Evolutionary conservation across 2,329 filamentous ascomycete species (phyloP), one percentile per base, ranked within the genome.

Genomic region (Alternaria tenuissima): DNA sequence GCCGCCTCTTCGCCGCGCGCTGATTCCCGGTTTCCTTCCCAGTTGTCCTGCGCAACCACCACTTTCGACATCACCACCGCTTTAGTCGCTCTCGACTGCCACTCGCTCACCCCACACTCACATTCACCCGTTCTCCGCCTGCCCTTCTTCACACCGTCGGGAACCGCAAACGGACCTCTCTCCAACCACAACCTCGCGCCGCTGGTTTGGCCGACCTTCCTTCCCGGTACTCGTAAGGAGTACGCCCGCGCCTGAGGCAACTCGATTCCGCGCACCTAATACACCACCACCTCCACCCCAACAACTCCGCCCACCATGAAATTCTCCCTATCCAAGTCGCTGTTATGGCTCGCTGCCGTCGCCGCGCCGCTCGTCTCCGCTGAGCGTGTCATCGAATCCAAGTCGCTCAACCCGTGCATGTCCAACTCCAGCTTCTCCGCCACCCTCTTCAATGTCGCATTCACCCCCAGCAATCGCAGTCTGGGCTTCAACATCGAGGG

Each of bases 371-470:
- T 86, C 61, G 84, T 82, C 57, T 82, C 86, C 59, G 90, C 87
- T 64, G 84, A 88, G 74, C 67, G 68, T 59, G 52, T 67, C 52
- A 91, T 98, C 72, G 84, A 89, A 71, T 95, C 94, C 57, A 91
- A 87, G 75, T 96, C 94, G 26, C 86, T 97, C 69, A 93, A 92
- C 79, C 86, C 91, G 47, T 97, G 94, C 81, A 91, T 94, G 84
- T 83, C 88, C 60, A 90, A 94, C 79, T 94, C 91, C 28, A 89
- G 89, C 74, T 96, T 97, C 89, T 91, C 91, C 5, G 93, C 94
- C 70, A 93, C 90, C 70, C 85, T 95, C 60, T 97, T 97, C 87
- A 90, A 96, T 70, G 91, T 97, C 78, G 82, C 88, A 65, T 92
- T 92, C 80, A 92, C 89, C 2, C 91, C 91, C 32, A 82, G 85